Percentiles rank a stretch among this genome's conserved stretches.
phyloP scores from a whole-genome alignment of 2,329 filamentous ascomycete species.

The Fusarium subglutinans region DNA sequence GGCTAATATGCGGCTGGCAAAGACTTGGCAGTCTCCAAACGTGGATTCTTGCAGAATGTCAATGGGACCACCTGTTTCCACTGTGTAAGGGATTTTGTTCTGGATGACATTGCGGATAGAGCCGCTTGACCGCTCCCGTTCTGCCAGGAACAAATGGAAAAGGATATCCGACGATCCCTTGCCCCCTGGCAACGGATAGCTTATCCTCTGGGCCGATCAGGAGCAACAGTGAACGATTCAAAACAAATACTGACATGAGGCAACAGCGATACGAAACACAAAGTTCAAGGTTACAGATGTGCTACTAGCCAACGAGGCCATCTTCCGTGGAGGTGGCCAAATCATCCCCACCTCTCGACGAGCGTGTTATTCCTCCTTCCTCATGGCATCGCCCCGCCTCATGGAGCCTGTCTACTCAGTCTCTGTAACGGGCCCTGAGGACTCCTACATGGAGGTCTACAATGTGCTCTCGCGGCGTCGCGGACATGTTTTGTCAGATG shows the following conservation, averaged over 20 bases:
- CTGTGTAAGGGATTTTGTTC: slow-evolving; percentile 19
- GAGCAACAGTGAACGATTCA: slow-evolving; percentile 1
- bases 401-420: slow-evolving; percentile 98
- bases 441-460: slow-evolving; percentile 88
- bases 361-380: slow-evolving; percentile 93
- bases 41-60: slow-evolving; percentile 26
- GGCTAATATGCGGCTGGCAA: slow-evolving; percentile 23
- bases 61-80: slow-evolving; percentile 30
- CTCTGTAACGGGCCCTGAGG: slow-evolving; percentile 90
- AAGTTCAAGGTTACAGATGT: slow-evolving; percentile 98
- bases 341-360: slow-evolving; percentile 95
- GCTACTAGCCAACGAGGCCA: slow-evolving; percentile 85
- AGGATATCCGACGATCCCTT: slow-evolving; percentile 31
- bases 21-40: slow-evolving; percentile 18
- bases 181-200: slow-evolving; percentile 29
- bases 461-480: slow-evolving; percentile 88
- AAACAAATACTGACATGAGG: slow-evolving; percentile 40
- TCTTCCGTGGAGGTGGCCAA: slow-evolving; percentile 94
- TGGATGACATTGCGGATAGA: slow-evolving; percentile 18
- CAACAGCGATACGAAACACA: slow-evolving; percentile 88
- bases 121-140: slow-evolving; percentile 33
- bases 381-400: slow-evolving; percentile 94
- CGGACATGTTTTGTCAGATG: slow-evolving; percentile 94
- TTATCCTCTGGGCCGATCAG: slow-evolving; percentile 6
- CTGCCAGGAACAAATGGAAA: slow-evolving; percentile 13